phyloP scores from a whole-genome alignment of 2,329 filamentous ascomycete genomes.

The Fusarium cyanostomum region DNA sequence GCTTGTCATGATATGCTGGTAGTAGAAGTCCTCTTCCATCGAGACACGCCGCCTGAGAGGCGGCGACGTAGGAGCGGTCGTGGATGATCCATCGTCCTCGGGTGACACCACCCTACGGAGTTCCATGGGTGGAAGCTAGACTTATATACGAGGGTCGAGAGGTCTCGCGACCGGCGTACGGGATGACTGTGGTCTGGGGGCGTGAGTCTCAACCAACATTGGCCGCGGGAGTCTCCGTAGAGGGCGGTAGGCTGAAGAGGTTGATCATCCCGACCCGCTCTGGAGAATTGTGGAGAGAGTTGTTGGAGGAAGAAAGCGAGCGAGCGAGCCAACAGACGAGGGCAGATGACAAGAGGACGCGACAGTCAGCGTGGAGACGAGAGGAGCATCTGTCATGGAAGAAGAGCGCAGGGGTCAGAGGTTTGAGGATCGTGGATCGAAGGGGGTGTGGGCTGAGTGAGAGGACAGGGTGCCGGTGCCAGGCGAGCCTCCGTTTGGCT shows the following conservation, averaged over 20 bases:
- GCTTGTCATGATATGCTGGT: slow-evolving; percentile 61
- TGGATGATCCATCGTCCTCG: slow-evolving; percentile 48
- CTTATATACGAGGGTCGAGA: slow-evolving; percentile 40
- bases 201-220: slow-evolving; percentile 42
- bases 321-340: slow-evolving; percentile 40
- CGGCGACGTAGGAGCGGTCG: slow-evolving; percentile 47
- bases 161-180: slow-evolving; percentile 34
- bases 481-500: slow-evolving; percentile 32
- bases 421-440: slow-evolving; percentile 34
- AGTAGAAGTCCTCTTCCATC: slow-evolving; percentile 65
- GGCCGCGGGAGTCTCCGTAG: slow-evolving; percentile 47
- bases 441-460: slow-evolving; percentile 40
- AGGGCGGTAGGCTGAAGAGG: slow-evolving; percentile 44
- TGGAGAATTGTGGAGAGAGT: slow-evolving; percentile 45
- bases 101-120: slow-evolving; percentile 39
- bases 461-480: slow-evolving; percentile 28
- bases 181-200: slow-evolving; percentile 38
- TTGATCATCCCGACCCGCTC: slow-evolving; percentile 52
- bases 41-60: slow-evolving; percentile 58
- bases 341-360: slow-evolving; percentile 29
- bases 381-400: slow-evolving; percentile 37
- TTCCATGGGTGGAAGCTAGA: slow-evolving; percentile 47
- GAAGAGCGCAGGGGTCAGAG: slow-evolving; percentile 36
- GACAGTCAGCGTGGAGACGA: slow-evolving; percentile 43
- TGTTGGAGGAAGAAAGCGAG: slow-evolving; percentile 35